phyloP scores from a whole-genome alignment of 2,329 filamentous ascomycete species.

The Phoma sp. region DNA sequence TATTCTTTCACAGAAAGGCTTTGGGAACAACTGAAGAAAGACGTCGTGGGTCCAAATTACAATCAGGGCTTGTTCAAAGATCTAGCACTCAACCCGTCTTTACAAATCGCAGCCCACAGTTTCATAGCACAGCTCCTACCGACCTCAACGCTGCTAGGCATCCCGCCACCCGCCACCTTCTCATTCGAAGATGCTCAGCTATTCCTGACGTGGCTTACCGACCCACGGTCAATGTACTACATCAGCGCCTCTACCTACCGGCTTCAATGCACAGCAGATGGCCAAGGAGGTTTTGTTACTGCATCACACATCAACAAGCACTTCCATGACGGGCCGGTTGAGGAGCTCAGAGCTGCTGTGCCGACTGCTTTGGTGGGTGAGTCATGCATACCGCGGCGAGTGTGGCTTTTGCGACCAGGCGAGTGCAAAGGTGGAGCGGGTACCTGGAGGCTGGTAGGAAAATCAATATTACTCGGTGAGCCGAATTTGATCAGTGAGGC shows the following conservation, averaged over 20 bases:
- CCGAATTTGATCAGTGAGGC: constrained; percentile 14
- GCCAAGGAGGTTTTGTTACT: constrained; percentile 6
- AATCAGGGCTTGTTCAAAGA: constrained; percentile 15
- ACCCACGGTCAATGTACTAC: constrained; percentile 25
- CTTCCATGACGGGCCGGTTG: constrained; percentile 2
- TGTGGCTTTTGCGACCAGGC: constrained; percentile 20
- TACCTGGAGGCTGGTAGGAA: constrained; percentile 22
- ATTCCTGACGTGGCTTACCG: constrained; percentile 26
- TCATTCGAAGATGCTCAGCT: constrained; percentile 16
- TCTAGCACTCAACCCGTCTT: constrained; percentile 6
- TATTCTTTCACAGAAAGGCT: constrained; percentile 15
- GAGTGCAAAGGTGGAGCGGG: not conserved
- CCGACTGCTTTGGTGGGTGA: constrained; percentile 16
- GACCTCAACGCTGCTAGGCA: not conserved
- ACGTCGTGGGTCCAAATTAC: constrained; percentile 21
- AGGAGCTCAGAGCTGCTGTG: constrained; percentile 16
- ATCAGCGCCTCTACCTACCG: constrained; percentile 3
- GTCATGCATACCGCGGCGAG: constrained; percentile 16
- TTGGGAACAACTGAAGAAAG: constrained; percentile 20
- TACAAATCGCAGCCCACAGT: constrained; percentile 7
- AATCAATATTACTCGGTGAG: constrained; percentile 24
- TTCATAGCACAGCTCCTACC: constrained; percentile 12
- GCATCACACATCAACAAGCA: constrained; percentile 10
- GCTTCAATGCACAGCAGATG: constrained; percentile 8
- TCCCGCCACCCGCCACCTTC: not conserved